Evolutionary conservation across 805 yeast species (phyloP).

Genomic region (Yamadazyma endophytica): DNA sequence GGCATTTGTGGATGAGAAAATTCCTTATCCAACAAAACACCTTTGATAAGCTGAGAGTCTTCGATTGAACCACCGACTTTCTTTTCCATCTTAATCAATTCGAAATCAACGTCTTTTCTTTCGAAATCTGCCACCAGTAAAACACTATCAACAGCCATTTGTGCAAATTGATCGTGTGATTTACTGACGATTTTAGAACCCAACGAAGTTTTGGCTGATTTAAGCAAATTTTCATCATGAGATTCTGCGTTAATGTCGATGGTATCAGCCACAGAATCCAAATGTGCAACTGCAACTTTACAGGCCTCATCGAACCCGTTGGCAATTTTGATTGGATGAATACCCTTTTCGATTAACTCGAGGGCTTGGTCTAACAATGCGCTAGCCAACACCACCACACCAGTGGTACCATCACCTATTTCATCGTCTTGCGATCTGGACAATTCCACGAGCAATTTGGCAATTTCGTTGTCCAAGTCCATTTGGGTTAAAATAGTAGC

Average conservation of each 20-base stretch:
- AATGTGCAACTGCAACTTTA: slow-evolving; percentile 74
- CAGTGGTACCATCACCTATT: slow-evolving; percentile 98
- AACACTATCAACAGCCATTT: slow-evolving; percentile 96
- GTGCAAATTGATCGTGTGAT: slow-evolving; percentile 87
- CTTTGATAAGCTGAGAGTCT: slow-evolving; percentile 80
- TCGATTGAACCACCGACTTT: slow-evolving; percentile 92
- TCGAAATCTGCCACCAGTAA: slow-evolving; percentile 86
- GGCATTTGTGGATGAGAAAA: slow-evolving; percentile 99
- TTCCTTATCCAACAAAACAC: slow-evolving; percentile 93
- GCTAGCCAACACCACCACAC: slow-evolving; percentile 95
- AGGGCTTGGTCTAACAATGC: slow-evolving; percentile 92
- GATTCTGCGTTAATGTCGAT: slow-evolving; percentile 48
- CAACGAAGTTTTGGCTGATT: slow-evolving; percentile 90
- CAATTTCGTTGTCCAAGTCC: slow-evolving; percentile 95
- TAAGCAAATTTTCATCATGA: slow-evolving; percentile 58
- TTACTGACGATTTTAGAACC: slow-evolving; percentile 96
- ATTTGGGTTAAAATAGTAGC: slow-evolving; percentile 94
- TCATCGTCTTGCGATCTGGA: slow-evolving; percentile 96
- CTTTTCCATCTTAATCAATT: slow-evolving; percentile 90
- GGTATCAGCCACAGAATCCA: slow-evolving; percentile 72
- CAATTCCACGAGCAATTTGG: slow-evolving; percentile 89
- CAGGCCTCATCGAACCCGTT: slow-evolving; percentile 98
- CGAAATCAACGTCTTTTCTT: slow-evolving; percentile 95
- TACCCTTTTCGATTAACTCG: slow-evolving; percentile 92
- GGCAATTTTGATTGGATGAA: slow-evolving; percentile 95